Evolutionary conservation across 306 rosid genomes (phyloP), one percentile per base, ranked within the genome.

Genomic region (apple (Malus domestica)): DNA sequence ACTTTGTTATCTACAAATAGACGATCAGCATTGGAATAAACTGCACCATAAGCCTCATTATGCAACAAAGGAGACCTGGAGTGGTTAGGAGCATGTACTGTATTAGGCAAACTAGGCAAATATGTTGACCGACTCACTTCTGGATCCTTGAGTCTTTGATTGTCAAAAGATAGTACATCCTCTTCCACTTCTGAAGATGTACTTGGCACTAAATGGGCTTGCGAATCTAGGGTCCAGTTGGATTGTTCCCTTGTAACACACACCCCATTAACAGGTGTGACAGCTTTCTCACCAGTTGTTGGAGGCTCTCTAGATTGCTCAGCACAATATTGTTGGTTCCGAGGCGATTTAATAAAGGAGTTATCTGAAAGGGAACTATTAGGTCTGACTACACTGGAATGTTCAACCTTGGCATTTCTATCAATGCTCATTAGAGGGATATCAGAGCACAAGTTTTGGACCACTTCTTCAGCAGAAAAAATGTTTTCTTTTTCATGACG

Each of bases 71-170:
- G 52, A 74, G 88, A 77, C 69, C 82, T 84, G 44, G 76, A 76
- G 72, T 82, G 81, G 74, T 72, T 85, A 74, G 87, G 57, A 9
- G 45, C 58, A 76, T 83, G 84, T 57, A 68, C 76, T 38, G 84
- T 76, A 74, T 78, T 74, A 12, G 88, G 73, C 51, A 88, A 77
- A 55, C 76, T 79, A 38, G 88, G 85, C 80, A 86, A 69, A 85
- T 83, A 87, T 46, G 89, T 76, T 23, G 90, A 79, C 77, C 55
- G 84, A 79, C 78, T 81, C 76, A 85, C 86, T 85, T 91, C 97
- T 65, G 95, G 97, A 83, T 90, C 98, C 84, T 87, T 91, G 23
- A 83, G 93, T 75, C 98, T 84, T 75, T 86, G 91, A 81, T 85
- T 88, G 74, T 88, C 93, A 79, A 92, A 91, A 78, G 88, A 84